phyloP scores from a whole-genome alignment of 2,329 filamentous ascomycete genomes.

The Fusarium liriodendri region DNA sequence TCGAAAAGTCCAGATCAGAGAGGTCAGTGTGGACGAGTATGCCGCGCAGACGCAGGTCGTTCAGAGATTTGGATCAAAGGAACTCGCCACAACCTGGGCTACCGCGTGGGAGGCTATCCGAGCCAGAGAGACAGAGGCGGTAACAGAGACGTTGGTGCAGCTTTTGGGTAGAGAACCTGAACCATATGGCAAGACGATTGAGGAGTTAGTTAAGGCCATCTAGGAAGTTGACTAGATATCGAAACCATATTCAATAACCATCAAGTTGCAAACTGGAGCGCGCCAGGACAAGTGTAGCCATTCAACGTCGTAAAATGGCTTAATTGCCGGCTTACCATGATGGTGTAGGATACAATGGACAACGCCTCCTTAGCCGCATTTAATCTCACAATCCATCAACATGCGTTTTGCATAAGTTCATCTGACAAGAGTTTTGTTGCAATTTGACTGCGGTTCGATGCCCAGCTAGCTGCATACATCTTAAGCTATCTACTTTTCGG shows the following conservation, averaged over 20 bases:
- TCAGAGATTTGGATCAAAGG: conserved; percentile 5
- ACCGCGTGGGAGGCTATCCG: conserved; percentile 33
- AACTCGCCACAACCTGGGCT: conserved; percentile 21
- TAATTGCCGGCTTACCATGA: not conserved
- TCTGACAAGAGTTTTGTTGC: too few species aligned
- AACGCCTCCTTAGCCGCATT: not conserved
- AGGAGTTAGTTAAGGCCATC: not conserved
- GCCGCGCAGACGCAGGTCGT: conserved; percentile 12
- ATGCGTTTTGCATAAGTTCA: too few species aligned
- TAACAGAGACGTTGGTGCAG: not conserved
- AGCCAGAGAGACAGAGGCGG: conserved; percentile 18
- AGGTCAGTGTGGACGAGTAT: conserved; percentile 28
- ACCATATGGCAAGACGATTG: conserved; percentile 23
- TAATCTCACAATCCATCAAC: too few species aligned
- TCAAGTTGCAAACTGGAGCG: too few species aligned
- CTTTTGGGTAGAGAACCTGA: conserved; percentile 24
- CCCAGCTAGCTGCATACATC: not conserved
- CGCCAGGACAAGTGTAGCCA: too few species aligned
- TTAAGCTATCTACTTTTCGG: not conserved
- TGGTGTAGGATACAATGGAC: not conserved
- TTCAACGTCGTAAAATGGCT: too few species aligned
- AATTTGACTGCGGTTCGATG: not conserved
- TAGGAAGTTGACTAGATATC: not conserved
- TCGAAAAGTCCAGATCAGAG: not conserved
- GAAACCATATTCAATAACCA: not conserved